phyloP scores from a whole-genome alignment of 768 basidiomycete species.

The Panaeolus papilionaceus region DNA sequence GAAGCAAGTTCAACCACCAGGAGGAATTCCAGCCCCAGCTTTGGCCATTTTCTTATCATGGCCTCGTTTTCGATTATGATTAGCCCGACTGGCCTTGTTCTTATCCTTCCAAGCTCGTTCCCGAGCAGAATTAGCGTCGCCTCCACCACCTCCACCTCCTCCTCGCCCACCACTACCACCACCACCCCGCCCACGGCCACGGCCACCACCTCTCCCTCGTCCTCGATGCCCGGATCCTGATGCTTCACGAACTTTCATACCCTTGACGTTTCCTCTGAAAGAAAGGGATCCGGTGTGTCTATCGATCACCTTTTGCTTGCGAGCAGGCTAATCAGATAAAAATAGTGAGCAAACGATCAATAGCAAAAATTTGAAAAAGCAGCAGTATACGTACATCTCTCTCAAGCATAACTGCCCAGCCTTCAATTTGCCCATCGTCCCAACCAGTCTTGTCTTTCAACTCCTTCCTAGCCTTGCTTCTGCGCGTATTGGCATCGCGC shows the following conservation, averaged over 20 bases:
- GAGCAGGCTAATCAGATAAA: constrained; percentile 25
- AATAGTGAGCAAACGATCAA: neutral
- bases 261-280: constrained; percentile 65
- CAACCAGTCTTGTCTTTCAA: constrained; percentile 77
- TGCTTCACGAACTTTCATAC: constrained; percentile 24
- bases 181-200: constrained; percentile 43
- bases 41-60: constrained; percentile 90
- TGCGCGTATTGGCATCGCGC: constrained; percentile 73
- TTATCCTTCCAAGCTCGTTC: constrained; percentile 80
- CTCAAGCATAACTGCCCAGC: constrained; percentile 91
- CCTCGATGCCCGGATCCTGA: constrained; percentile 27
- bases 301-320: constrained; percentile 73
- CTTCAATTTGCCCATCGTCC: constrained; percentile 88
- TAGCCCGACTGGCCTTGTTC: constrained; percentile 74
- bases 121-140: constrained; percentile 43
- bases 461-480: constrained; percentile 69
- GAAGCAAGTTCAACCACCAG: neutral
- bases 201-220: constrained; percentile 32
- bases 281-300: constrained; percentile 59
- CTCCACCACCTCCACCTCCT: constrained; percentile 43
- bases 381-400: constrained; percentile 65
- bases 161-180: constrained; percentile 48
- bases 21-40: constrained; percentile 48
- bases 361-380: neutral
- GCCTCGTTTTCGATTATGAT: constrained; percentile 80